A percentile compares a stretch with the other conserved stretches of the same genome.
phyloP scores from a whole-genome alignment of 176 grass and related monocot genomes.

The sorghum (Sorghum bicolor) region DNA sequence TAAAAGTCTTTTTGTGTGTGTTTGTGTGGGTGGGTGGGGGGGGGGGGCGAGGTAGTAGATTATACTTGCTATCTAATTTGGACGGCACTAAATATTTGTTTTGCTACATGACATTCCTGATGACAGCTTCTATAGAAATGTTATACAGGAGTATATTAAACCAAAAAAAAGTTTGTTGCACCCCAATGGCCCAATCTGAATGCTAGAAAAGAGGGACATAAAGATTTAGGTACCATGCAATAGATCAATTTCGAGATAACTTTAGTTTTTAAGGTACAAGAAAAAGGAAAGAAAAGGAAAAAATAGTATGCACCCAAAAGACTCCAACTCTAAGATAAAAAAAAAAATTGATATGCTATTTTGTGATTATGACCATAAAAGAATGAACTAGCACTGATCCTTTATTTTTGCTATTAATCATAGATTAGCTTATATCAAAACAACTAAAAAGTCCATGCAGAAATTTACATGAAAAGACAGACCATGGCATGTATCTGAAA shows the following conservation, averaged over 20 bases:
- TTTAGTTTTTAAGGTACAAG: background rate
- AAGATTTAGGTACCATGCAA: too few species aligned
- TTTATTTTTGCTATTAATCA: background rate
- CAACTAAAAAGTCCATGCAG: background rate
- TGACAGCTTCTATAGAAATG: background rate
- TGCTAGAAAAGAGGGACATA: background rate
- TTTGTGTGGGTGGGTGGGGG: too few species aligned
- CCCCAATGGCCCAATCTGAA: background rate
- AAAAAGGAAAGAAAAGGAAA: conserved; percentile 9
- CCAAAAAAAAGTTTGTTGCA: background rate
- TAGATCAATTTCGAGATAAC: background rate
- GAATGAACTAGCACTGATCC: background rate
- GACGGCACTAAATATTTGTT: background rate
- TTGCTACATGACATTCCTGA: background rate
- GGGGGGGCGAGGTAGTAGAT: background rate
- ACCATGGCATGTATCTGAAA: background rate
- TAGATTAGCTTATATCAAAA: background rate
- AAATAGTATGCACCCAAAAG: background rate
- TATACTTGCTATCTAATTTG: background rate
- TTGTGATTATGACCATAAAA: background rate
- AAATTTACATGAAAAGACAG: background rate
- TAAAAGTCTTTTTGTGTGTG: background rate
- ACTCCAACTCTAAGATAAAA: background rate
- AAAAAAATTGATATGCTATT: background rate
- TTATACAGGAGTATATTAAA: background rate